phyloP scores from a whole-genome alignment of 106 monocot species.

The Chionographis japonica region DNA sequence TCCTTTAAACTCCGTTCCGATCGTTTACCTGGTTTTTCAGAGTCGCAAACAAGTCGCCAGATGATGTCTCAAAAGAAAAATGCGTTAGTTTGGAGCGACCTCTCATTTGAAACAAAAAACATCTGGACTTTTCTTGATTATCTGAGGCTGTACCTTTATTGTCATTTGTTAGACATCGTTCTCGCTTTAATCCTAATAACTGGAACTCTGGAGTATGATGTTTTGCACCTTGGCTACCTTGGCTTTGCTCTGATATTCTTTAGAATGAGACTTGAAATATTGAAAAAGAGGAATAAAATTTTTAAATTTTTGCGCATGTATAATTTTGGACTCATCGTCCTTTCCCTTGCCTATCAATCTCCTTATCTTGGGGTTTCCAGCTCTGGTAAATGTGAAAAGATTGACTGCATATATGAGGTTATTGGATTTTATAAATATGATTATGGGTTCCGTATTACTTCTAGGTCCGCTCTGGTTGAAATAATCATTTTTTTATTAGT shows the following conservation, averaged over 20 bases:
- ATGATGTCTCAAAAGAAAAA: conserved; percentile 73
- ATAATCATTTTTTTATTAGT: conserved; percentile 92
- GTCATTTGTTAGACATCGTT: conserved; percentile 93
- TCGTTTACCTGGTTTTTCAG: conserved; percentile 57
- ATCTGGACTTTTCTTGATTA: conserved; percentile 97
- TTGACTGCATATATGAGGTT: conserved; percentile 85
- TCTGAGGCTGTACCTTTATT: conserved; percentile 71
- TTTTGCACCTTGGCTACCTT: conserved; percentile 93
- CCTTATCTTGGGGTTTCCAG: conserved; percentile 77
- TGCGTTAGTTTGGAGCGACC: conserved; percentile 80
- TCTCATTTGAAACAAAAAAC: conserved; percentile 96
- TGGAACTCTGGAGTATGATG: conserved; percentile 96
- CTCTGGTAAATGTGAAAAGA: conserved; percentile 58
- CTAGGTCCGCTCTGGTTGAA: conserved; percentile 92
- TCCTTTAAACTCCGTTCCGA: conserved; percentile 90
- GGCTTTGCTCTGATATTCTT: conserved; percentile 92
- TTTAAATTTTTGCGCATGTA: conserved; percentile 88
- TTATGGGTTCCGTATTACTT: conserved; percentile 93
- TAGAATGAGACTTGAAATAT: conserved; percentile 84
- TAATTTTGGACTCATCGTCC: conserved; percentile 86
- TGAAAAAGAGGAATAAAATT: conserved; percentile 92
- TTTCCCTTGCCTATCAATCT: conserved; percentile 96
- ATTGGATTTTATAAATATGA: conserved; percentile 98
- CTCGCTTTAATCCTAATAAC: conserved; percentile 84
- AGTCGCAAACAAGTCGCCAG: conserved; percentile 63